Conservation (phyloP, 2,329 filamentous ascomycete species). For the Pestalotiopsis sp. region DNA sequence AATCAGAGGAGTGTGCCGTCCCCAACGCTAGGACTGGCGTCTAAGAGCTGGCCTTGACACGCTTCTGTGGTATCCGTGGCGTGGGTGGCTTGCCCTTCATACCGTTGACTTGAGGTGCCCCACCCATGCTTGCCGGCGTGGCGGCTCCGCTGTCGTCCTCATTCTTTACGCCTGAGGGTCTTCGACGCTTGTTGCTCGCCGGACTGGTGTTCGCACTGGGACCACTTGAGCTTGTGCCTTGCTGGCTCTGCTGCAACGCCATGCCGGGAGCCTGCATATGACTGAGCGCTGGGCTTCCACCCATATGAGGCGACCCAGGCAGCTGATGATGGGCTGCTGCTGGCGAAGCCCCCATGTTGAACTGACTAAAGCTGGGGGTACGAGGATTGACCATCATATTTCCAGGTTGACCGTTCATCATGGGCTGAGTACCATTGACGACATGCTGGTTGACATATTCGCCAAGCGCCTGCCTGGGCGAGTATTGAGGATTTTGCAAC, state of each 20-base stretch:
- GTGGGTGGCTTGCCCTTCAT: conserved; percentile 55
- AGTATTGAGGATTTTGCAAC: conserved; percentile 52
- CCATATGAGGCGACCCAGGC: conserved; percentile 61
- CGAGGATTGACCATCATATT: conserved; percentile 47
- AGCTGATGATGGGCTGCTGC: conserved; percentile 60
- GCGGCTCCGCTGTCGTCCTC: conserved; percentile 56
- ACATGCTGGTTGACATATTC: conserved; percentile 56
- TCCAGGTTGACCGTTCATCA: conserved; percentile 46
- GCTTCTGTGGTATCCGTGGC: conserved; percentile 55
- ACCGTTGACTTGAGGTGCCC: conserved; percentile 51
- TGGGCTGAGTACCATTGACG: conserved; percentile 35
- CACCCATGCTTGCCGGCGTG: conserved; percentile 42
- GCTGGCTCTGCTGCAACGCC: conserved; percentile 68
- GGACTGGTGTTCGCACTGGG: conserved; percentile 69
- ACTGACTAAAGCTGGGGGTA: conserved; percentile 57
- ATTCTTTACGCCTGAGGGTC: conserved; percentile 57
- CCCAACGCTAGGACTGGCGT: conserved; percentile 1
- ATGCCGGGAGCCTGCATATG: conserved; percentile 66
- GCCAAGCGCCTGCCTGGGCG: conserved; percentile 59
- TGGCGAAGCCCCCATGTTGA: conserved; percentile 60
- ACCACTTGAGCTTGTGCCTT: conserved; percentile 65
- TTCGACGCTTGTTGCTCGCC: conserved; percentile 58
- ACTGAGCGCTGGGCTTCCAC: conserved; percentile 58
- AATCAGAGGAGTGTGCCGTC: neutral
- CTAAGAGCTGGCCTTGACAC: conserved; percentile 46